A percentile compares a stretch with the other conserved stretches of the same genome.
These are phyloP conservation scores for Williopsis jadinii DNA, from an alignment of 1,139 yeast genomes.

Conservation along the genomic window DNA sequence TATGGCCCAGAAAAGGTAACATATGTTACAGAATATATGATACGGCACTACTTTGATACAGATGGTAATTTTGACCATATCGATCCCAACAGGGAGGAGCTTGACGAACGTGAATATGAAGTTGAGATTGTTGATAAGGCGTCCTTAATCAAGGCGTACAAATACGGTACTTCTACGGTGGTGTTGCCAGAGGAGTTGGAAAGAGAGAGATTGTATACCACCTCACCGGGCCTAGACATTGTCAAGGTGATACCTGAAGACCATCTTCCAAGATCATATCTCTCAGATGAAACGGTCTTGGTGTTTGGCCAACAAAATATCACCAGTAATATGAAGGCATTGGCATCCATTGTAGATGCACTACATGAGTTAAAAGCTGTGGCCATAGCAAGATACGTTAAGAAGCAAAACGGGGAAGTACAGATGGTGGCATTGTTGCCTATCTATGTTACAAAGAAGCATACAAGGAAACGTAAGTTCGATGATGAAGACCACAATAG, in stretches of 20 bases:
- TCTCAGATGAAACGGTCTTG: conserved; percentile 51
- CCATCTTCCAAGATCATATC: conserved; percentile 49
- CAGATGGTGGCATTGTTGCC: conserved; percentile 57
- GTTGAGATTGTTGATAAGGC: conserved; percentile 25
- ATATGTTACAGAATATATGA: conserved; percentile 24
- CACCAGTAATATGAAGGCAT: conserved; percentile 34
- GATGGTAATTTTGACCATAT: conserved; percentile 23
- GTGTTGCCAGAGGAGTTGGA: conserved; percentile 41
- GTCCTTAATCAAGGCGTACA: conserved; percentile 44
- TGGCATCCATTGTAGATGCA: conserved; percentile 50
- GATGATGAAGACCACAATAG: conserved; percentile 13
- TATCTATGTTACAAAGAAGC: conserved; percentile 21
- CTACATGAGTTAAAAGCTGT: conserved; percentile 41
- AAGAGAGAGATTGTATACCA: conserved; percentile 33
- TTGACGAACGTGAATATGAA: conserved; percentile 11
- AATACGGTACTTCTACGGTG: conserved; percentile 60
- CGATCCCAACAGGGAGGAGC: conserved; percentile 18
- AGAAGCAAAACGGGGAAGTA: conserved; percentile 39
- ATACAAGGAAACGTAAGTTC: conserved; percentile 9
- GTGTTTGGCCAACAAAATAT: conserved; percentile 41
- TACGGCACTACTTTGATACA: conserved; percentile 23
- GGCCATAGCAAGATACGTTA: conserved; percentile 59
- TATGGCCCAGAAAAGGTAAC: conserved; percentile 21
- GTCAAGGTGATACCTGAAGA: conserved; percentile 48
- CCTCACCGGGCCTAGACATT: conserved; percentile 50